These are phyloP conservation scores for Trichophyton mentagrophytes DNA, from an alignment of 2,329 filamentous ascomycete species.

Conservation along the genomic window DNA sequence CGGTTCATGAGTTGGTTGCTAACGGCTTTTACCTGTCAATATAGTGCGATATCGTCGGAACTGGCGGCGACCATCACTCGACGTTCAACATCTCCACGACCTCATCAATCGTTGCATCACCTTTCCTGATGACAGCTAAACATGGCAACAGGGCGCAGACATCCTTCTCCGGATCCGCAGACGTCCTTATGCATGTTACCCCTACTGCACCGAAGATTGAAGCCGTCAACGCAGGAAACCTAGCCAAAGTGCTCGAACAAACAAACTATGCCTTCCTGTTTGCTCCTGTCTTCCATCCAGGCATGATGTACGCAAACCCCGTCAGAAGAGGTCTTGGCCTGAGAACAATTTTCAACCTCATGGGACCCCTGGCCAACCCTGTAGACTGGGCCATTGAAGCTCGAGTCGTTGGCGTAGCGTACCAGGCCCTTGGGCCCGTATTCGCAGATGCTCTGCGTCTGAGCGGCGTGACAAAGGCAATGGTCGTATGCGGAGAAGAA, in stretches of 20 bases:
- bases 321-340: conserved; percentile 81
- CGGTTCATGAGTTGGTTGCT: background rate
- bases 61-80: conserved; percentile 88
- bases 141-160: conserved; percentile 94
- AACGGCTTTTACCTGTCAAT: conserved; percentile 1
- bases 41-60: conserved; percentile 87
- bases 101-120: conserved; percentile 78
- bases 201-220: conserved; percentile 61
- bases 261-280: conserved; percentile 94
- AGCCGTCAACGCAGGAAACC: conserved; percentile 58
- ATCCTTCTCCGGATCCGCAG: conserved; percentile 88
- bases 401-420: conserved; percentile 82
- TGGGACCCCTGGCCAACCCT: conserved; percentile 85
- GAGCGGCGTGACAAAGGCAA: conserved; percentile 64
- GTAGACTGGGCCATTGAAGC: conserved; percentile 76
- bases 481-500: conserved; percentile 88
- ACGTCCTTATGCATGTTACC: conserved; percentile 65
- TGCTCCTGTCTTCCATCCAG: conserved; percentile 89
- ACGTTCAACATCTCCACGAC: conserved; percentile 98
- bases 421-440: conserved; percentile 71
- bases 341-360: conserved; percentile 93
- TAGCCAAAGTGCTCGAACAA: conserved; percentile 58
- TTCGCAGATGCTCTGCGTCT: conserved; percentile 76
- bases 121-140: conserved; percentile 75
- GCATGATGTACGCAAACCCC: conserved; percentile 77